phyloP scores from a whole-genome alignment of 1,284 basidiomycete species.

The Puccinia polysora region DNA sequence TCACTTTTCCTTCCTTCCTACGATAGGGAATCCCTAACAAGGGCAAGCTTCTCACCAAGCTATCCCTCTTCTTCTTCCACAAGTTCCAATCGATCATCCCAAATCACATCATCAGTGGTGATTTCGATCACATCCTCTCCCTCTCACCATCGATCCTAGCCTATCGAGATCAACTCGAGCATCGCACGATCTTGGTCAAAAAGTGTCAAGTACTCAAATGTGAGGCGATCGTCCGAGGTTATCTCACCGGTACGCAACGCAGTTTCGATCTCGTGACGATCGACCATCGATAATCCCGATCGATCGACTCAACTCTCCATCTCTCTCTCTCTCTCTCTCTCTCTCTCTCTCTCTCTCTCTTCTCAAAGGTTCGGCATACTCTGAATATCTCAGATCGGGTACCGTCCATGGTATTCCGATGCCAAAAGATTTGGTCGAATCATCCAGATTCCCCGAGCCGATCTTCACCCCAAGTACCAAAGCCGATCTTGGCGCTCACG shows the following conservation, averaged over 20 bases:
- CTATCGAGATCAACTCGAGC: constrained; percentile 64
- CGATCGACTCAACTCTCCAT: background rate
- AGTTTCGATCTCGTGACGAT: constrained; percentile 9
- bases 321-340: background rate
- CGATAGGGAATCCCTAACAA: constrained; percentile 85
- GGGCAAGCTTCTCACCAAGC: constrained; percentile 79
- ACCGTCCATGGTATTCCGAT: constrained; percentile 84
- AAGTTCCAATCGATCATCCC: constrained; percentile 68
- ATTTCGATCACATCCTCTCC: constrained; percentile 47
- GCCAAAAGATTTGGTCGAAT: constrained; percentile 75
- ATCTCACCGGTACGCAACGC: constrained; percentile 72
- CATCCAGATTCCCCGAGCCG: constrained; percentile 72
- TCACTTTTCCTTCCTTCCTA: background rate
- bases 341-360: constrained; percentile 4
- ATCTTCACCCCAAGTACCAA: constrained; percentile 97
- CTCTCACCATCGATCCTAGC: constrained; percentile 45
- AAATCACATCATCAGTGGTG: constrained; percentile 75
- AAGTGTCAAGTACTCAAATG: constrained; percentile 85
- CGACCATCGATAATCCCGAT: background rate
- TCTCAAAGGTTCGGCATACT: constrained; percentile 78
- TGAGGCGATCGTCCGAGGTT: constrained; percentile 96
- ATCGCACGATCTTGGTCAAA: constrained; percentile 82
- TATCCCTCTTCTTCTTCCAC: constrained; percentile 93
- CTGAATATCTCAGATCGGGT: constrained; percentile 80
- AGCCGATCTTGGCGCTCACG: constrained; percentile 87